Percentiles rank a stretch among this genome's conserved stretches.
Evolutionary conservation across 1,139 yeast genomes (phyloP).

Genomic region (Insectozyma bohioensis): DNA sequence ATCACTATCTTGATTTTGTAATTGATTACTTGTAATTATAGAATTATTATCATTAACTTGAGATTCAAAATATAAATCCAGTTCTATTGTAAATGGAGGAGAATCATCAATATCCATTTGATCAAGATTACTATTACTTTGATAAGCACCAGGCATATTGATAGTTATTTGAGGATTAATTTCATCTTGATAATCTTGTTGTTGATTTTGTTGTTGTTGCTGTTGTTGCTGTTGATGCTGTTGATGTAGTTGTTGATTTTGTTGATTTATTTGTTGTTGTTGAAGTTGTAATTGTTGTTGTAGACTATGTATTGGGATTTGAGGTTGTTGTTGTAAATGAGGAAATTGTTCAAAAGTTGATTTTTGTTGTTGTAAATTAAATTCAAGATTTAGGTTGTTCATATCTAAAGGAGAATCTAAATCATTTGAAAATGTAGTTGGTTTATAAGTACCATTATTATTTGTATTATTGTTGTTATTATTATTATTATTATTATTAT

Average conservation of each 20-base stretch:
- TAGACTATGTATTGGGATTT: no score
- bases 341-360: constrained; percentile 1
- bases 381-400: constrained; percentile 12
- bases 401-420: constrained; percentile 12
- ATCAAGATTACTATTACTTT: constrained; percentile 18
- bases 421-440: constrained; percentile 5
- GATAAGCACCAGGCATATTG: constrained; percentile 34
- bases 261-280: constrained; percentile 3
- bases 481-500: neutral
- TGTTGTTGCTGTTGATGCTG: constrained; percentile 5
- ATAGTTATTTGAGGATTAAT: constrained; percentile 10
- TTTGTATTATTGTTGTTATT: neutral
- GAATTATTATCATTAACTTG: constrained; percentile 16
- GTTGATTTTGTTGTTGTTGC: constrained; percentile 5
- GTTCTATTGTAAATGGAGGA: constrained; percentile 42
- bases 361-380: constrained; percentile 4
- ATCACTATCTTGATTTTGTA: constrained; percentile 12
- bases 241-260: constrained; percentile 5
- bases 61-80: constrained; percentile 24
- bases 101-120: constrained; percentile 41
- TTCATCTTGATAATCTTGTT: constrained; percentile 3
- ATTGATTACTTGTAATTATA: constrained; percentile 11
- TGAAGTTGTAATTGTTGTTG: constrained; percentile 8
- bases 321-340: constrained; percentile 6
- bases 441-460: constrained; percentile 2